Percentiles rank a stretch among this genome's conserved stretches.
phyloP scores from a whole-genome alignment of 2,329 filamentous ascomycete genomes.

The Lachnum nothofagi region DNA sequence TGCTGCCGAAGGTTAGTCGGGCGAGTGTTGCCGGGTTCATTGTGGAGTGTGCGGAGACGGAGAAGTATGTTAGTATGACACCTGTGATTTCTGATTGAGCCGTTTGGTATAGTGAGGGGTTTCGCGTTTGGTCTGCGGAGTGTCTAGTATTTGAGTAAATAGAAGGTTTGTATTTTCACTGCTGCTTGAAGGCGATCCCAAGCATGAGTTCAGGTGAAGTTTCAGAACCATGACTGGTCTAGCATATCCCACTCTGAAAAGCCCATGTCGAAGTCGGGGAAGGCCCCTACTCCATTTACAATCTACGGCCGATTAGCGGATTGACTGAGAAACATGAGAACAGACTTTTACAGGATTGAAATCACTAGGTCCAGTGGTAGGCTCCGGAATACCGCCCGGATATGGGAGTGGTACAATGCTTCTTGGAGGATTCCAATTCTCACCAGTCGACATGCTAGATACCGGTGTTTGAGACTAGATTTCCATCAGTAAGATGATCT shows the following conservation, averaged over 20 bases:
- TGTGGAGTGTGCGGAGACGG: slow-evolving; percentile 39
- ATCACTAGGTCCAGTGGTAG: background rate
- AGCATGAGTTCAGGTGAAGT: background rate
- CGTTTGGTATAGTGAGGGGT: background rate
- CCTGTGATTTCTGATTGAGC: slow-evolving; percentile 44
- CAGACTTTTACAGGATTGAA: background rate
- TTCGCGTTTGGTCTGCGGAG: too few species aligned
- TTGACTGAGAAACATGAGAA: background rate
- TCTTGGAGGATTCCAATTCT: slow-evolving; percentile 1
- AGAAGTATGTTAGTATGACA: slow-evolving; percentile 39
- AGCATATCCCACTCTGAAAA: slow-evolving; percentile 8
- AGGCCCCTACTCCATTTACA: background rate
- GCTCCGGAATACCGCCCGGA: background rate
- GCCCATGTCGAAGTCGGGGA: slow-evolving; percentile 8
- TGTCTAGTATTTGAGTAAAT: background rate
- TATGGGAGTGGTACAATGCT: background rate
- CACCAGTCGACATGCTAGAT: background rate
- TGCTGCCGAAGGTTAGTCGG: slow-evolving; percentile 13
- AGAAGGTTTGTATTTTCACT: background rate
- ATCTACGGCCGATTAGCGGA: background rate
- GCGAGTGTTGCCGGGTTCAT: slow-evolving; percentile 41
- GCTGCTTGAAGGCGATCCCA: too few species aligned
- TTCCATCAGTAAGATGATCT: background rate
- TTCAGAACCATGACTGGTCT: slow-evolving; percentile 4
- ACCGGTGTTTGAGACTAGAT: background rate